Conservation (phyloP, 345 rosid genomes). For the Euphorbia lathyris region DNA sequence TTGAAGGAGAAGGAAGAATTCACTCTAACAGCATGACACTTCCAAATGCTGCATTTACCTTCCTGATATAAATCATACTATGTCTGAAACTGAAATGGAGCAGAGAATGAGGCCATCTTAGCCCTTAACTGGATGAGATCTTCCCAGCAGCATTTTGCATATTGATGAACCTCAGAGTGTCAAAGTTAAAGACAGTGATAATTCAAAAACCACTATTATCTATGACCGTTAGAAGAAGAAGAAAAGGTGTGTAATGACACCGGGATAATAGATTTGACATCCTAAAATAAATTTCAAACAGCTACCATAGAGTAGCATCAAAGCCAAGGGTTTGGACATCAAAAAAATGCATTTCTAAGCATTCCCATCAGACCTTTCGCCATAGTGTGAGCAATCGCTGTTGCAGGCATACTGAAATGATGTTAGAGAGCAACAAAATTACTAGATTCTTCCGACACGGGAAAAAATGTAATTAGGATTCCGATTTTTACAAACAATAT, state of each 20-base stretch:
- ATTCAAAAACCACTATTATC: slow-evolving; percentile 36
- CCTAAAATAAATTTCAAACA: slow-evolving; percentile 33
- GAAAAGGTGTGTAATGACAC: slow-evolving; percentile 22
- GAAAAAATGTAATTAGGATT: slow-evolving; percentile 29
- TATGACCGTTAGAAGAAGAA: slow-evolving; percentile 36
- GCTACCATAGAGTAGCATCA: slow-evolving; percentile 30
- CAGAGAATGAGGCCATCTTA: slow-evolving; percentile 86
- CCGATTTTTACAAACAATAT: slow-evolving; percentile 28
- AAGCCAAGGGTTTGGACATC: slow-evolving; percentile 37
- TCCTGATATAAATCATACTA: slow-evolving; percentile 78
- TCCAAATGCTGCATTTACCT: slow-evolving; percentile 94
- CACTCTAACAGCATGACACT: slow-evolving; percentile 71
- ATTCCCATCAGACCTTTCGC: slow-evolving; percentile 65
- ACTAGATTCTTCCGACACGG: slow-evolving; percentile 34
- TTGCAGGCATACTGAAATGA: slow-evolving; percentile 62
- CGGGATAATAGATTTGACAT: slow-evolving; percentile 23
- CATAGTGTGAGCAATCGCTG: slow-evolving; percentile 61
- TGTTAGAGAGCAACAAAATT: slow-evolving; percentile 55
- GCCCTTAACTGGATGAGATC: slow-evolving; percentile 82
- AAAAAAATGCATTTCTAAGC: slow-evolving; percentile 38
- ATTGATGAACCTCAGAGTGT: slow-evolving; percentile 75
- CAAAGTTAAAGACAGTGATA: slow-evolving; percentile 48
- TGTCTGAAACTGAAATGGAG: slow-evolving; percentile 77
- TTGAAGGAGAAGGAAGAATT: slow-evolving; percentile 63
- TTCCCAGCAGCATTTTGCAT: slow-evolving; percentile 94